Evolutionary conservation across 768 basidiomycete species (phyloP).

Genomic region (Lentinus brumalis): DNA sequence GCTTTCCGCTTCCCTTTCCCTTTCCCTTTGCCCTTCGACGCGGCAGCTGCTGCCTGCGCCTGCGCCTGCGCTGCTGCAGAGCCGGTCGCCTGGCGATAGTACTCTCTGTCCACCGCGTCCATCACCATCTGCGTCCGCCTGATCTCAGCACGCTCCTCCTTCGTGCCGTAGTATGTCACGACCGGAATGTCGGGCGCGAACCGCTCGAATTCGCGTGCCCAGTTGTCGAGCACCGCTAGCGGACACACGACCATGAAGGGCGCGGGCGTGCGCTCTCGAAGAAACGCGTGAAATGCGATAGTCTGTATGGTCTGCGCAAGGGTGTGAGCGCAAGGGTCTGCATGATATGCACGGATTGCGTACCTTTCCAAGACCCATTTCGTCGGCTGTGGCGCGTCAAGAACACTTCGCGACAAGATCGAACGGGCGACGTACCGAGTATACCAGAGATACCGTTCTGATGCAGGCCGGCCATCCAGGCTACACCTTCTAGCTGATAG

Average conservation of each 20-base stretch:
- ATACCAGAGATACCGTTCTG: constrained; percentile 85
- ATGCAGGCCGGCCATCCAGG: constrained; percentile 92
- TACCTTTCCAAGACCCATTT: constrained; percentile 93
- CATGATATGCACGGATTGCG: constrained; percentile 10
- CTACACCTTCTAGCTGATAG: constrained; percentile 92
- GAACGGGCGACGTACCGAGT: constrained; percentile 47
- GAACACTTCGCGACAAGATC: background rate
- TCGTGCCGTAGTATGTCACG: constrained; percentile 88
- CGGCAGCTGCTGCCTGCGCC: constrained; percentile 27
- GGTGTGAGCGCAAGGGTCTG: background rate
- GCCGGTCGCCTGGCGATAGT: constrained; percentile 19
- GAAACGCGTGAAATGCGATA: constrained; percentile 90
- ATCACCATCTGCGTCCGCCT: constrained; percentile 60
- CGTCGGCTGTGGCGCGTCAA: constrained; percentile 63
- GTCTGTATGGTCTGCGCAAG: constrained; percentile 82
- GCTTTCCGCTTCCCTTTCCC: constrained; percentile 12
- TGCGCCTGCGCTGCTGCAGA: constrained; percentile 27
- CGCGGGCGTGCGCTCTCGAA: constrained; percentile 71
- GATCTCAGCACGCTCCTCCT: constrained; percentile 77
- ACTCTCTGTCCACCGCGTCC: constrained; percentile 29
- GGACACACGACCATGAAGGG: constrained; percentile 93
- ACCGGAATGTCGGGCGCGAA: constrained; percentile 87
- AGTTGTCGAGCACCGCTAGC: constrained; percentile 90
- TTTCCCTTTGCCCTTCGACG: constrained; percentile 22
- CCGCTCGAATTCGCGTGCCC: constrained; percentile 80